Conservation (phyloP, 768 basidiomycete genomes). For the Cubamyces lactineus region DNA sequence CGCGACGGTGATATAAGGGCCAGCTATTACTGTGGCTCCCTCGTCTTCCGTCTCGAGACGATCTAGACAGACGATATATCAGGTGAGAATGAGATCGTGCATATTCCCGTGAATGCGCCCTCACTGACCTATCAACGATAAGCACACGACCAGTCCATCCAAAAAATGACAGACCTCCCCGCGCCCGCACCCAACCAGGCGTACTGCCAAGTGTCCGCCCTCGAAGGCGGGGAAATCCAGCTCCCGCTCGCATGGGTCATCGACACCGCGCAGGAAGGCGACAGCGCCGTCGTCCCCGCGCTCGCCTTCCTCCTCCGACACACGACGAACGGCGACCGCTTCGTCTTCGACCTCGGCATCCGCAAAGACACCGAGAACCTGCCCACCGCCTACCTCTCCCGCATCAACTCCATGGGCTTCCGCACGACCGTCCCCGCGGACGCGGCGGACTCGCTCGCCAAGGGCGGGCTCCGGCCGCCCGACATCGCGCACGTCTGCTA, state of each 20-base stretch:
- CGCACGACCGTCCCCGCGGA: conserved; percentile 21
- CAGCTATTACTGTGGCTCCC: too few relatives aligned
- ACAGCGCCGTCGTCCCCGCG: conserved; percentile 38
- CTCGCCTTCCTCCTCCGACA: conserved; percentile 58
- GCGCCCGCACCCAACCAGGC: conserved; percentile 10
- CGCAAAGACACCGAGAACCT: conserved; percentile 42
- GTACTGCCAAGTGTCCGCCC: conserved; percentile 18
- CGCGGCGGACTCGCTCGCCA: conserved; percentile 51
- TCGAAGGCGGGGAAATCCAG: conserved; percentile 13
- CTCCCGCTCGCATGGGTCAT: conserved; percentile 15
- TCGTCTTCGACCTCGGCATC: conserved; percentile 59
- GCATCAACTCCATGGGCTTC: conserved; percentile 15
- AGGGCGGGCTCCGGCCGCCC: conserved; percentile 49
- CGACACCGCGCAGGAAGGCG: conserved; percentile 20
- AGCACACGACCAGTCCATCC: not conserved
- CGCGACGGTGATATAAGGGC: too few relatives aligned
- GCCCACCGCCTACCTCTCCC: conserved; percentile 4
- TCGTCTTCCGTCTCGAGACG: too few relatives aligned
- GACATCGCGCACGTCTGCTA: conserved; percentile 50
- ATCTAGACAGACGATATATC: too few relatives aligned
- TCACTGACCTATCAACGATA: not conserved
- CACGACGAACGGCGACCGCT: conserved; percentile 36
- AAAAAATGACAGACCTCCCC: conserved; percentile 1
- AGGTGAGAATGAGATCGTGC: too few relatives aligned
- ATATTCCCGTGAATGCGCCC: too few relatives aligned